These are phyloP conservation scores for Sphaerosporella brunnea DNA, from an alignment of 495 filamentous ascomycete species.

Conservation along the genomic window DNA sequence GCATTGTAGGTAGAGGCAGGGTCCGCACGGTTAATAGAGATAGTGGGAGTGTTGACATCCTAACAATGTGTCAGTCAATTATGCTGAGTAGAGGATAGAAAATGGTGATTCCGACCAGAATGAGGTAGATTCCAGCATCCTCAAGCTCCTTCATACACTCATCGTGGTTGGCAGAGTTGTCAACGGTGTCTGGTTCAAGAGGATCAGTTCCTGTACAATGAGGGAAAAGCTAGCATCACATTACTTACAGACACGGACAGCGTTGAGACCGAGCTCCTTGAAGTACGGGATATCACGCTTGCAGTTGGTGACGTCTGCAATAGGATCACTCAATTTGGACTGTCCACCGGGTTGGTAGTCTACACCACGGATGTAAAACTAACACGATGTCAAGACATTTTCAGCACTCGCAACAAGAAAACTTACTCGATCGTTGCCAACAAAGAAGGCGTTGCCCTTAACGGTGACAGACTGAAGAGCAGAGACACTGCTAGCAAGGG, in stretches of 20 bases:
- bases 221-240: too few species aligned
- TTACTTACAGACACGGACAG: slow-evolving; percentile 52
- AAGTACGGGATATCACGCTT: slow-evolving; percentile 71
- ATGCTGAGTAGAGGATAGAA: background rate
- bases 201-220: too few species aligned
- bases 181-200: slow-evolving; percentile 60
- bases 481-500: slow-evolving; percentile 35
- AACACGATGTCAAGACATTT: background rate
- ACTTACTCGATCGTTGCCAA: slow-evolving; percentile 44
- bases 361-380: slow-evolving; percentile 84
- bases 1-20: slow-evolving; percentile 74
- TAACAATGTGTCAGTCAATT: background rate
- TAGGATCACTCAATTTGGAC: slow-evolving; percentile 57
- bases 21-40: slow-evolving; percentile 65
- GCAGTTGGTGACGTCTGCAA: slow-evolving; percentile 46
- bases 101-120: slow-evolving; percentile 38
- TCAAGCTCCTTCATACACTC: slow-evolving; percentile 67
- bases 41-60: slow-evolving; percentile 51
- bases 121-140: slow-evolving; percentile 78
- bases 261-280: slow-evolving; percentile 74
- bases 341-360: slow-evolving; percentile 92
- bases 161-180: slow-evolving; percentile 70
- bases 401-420: background rate
- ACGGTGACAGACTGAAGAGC: slow-evolving; percentile 42
- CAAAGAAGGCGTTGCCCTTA: slow-evolving; percentile 68